Evolutionary conservation across 495 filamentous ascomycete species (phyloP).

Genomic region (Daldinia grandis): DNA sequence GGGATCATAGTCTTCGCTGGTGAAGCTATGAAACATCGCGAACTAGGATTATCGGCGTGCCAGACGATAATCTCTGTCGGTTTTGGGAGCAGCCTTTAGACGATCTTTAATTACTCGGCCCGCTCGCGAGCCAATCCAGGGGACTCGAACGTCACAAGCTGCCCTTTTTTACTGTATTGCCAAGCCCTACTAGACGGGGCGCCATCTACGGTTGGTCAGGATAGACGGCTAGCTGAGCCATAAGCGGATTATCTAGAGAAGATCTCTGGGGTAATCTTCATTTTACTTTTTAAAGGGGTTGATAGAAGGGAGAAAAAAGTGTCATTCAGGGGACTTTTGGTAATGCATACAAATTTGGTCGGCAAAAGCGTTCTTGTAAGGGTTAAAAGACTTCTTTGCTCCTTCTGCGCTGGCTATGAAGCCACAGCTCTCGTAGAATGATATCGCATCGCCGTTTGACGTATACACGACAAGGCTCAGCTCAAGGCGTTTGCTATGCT

Average conservation of each 20-base stretch:
- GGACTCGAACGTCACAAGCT: slow-evolving; percentile 43
- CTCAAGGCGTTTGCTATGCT: slow-evolving; percentile 29
- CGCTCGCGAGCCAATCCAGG: slow-evolving; percentile 26
- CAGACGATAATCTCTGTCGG: slow-evolving; percentile 38
- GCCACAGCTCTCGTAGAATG: slow-evolving; percentile 57
- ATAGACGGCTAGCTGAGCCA: slow-evolving; percentile 20
- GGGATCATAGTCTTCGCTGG: slow-evolving; percentile 33
- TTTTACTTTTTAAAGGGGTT: slow-evolving; percentile 20
- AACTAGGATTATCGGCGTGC: slow-evolving; percentile 28
- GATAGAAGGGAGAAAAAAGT: slow-evolving; percentile 2
- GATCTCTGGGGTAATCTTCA: slow-evolving; percentile 42
- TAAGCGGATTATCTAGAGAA: slow-evolving; percentile 21
- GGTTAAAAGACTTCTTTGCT: slow-evolving; percentile 30
- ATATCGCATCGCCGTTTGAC: slow-evolving; percentile 50
- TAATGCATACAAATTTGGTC: slow-evolving; percentile 38
- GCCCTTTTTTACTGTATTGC: slow-evolving; percentile 38
- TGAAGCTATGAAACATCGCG: slow-evolving; percentile 41
- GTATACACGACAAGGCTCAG: slow-evolving; percentile 52
- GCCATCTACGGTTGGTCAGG: slow-evolving; percentile 29
- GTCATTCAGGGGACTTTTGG: slow-evolving; percentile 1
- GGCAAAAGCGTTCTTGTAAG: slow-evolving; percentile 24
- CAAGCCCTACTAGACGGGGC: slow-evolving; percentile 19
- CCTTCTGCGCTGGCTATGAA: slow-evolving; percentile 50
- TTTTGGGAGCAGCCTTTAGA: slow-evolving; percentile 30
- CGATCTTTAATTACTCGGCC: slow-evolving; percentile 39